Evolutionary conservation across 176 grass and related monocot species (phyloP).

Genomic region (Thinopyrum elongatum): DNA sequence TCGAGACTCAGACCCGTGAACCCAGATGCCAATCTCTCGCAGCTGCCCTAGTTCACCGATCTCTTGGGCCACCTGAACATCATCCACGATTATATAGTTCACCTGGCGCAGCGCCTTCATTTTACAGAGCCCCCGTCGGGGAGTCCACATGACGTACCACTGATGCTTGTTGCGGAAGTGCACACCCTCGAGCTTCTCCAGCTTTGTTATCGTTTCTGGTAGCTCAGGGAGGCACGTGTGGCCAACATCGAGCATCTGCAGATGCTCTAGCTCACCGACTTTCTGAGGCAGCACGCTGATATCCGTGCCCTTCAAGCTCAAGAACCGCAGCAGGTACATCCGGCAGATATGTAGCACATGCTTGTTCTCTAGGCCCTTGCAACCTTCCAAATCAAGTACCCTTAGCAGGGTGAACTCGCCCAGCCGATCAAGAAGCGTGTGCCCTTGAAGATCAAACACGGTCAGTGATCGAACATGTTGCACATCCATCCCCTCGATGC

Average conservation of each 20-base stretch:
- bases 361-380: neutral
- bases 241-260: neutral
- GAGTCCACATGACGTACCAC: neutral
- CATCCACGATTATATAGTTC: neutral
- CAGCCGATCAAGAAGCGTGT: neutral
- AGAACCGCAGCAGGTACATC: neutral
- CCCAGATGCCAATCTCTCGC: neutral
- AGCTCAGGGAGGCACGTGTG: neutral
- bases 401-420: neutral
- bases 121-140: neutral
- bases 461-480: neutral
- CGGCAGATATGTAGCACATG: neutral
- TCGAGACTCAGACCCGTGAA: neutral
- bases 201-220: neutral
- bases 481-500: too few relatives aligned
- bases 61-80: neutral
- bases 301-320: neutral
- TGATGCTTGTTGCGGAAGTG: neutral
- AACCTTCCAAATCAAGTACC: slow-evolving; percentile 6
- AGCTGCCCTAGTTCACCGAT: neutral
- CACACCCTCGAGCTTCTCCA: neutral
- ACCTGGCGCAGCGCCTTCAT: neutral
- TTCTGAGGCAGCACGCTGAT: neutral
- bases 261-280: neutral
- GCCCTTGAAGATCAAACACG: neutral